Conservation (phyloP, 2,329 filamentous ascomycete species). For the Exophiala dermatitidis region DNA sequence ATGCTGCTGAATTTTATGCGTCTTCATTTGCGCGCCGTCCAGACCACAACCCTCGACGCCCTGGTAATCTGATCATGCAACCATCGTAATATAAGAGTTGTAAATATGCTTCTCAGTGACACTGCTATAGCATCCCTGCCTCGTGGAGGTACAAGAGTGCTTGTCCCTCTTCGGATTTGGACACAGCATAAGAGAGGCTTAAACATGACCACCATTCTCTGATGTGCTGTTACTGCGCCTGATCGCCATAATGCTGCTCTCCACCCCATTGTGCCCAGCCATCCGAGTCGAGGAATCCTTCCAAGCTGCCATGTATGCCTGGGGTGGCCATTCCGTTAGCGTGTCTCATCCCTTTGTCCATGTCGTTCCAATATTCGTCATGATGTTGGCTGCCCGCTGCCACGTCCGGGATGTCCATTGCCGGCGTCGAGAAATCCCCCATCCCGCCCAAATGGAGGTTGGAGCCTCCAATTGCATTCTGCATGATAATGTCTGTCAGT, state of each 20-base stretch:
- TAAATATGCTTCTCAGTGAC: no score
- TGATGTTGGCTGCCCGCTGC: not conserved
- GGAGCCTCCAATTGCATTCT: not conserved
- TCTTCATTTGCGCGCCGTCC: no score
- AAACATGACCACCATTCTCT: not conserved
- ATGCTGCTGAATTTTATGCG: no score
- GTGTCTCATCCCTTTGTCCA: slow-evolving; percentile 6
- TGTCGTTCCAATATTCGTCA: slow-evolving; percentile 22
- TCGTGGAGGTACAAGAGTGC: no score
- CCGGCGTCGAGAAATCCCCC: not conserved
- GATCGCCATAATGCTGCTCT: slow-evolving; percentile 1
- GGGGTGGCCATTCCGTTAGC: slow-evolving; percentile 11
- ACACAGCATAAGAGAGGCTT: no score
- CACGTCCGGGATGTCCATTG: not conserved
- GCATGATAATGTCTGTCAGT: slow-evolving; percentile 16
- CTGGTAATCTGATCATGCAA: no score
- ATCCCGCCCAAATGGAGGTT: not conserved
- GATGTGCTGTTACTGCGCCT: not conserved
- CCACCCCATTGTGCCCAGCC: slow-evolving; percentile 10
- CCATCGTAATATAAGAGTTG: no score
- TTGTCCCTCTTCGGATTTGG: no score
- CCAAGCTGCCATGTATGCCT: slow-evolving; percentile 10
- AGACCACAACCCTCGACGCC: no score
- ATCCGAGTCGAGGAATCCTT: slow-evolving; percentile 17
- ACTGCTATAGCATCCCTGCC: no score